phyloP scores from a whole-genome alignment of 371 early-diverging fungal genomes.

The Mucor plumbeus region DNA sequence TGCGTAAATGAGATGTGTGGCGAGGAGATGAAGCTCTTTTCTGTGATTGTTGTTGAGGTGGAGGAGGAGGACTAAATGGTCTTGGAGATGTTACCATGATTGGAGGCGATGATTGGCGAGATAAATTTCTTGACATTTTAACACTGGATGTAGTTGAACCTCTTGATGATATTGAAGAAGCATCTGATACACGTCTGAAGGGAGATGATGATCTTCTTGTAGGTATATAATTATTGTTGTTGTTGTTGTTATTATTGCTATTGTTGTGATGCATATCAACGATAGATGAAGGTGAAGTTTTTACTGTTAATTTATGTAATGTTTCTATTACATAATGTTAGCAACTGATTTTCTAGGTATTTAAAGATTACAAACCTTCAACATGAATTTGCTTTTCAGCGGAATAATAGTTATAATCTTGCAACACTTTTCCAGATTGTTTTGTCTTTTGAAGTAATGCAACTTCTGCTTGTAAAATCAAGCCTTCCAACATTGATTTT shows the following conservation, averaged over 20 bases:
- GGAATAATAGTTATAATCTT: constrained; percentile 10
- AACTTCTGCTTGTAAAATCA: constrained; percentile 35
- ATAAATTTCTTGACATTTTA: constrained; percentile 22
- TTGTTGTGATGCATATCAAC: background rate
- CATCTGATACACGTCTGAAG: constrained; percentile 26
- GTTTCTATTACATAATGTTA: constrained; percentile 12
- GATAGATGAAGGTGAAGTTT: constrained; percentile 11
- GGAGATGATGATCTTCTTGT: constrained; percentile 6
- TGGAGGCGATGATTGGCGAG: constrained; percentile 34
- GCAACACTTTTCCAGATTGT: constrained; percentile 31
- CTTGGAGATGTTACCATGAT: constrained; percentile 21
- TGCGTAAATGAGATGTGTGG: constrained; percentile 25
- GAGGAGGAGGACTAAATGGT: constrained; percentile 22
- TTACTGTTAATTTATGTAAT: constrained; percentile 18
- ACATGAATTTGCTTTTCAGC: constrained; percentile 18
- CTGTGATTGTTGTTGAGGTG: constrained; percentile 6
- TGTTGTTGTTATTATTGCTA: background rate
- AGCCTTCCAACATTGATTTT: constrained; percentile 26
- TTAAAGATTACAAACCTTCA: constrained; percentile 11
- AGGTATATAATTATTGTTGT: background rate
- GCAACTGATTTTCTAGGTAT: background rate
- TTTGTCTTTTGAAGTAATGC: constrained; percentile 36
- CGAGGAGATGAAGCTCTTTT: constrained; percentile 20
- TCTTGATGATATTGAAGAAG: background rate
- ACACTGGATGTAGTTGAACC: constrained; percentile 14